Percentiles rank a stretch among this genome's conserved stretches.
These are phyloP conservation scores for Stephania cephalantha DNA, from an alignment of 164 flowering plant species.

Conservation along the genomic window DNA sequence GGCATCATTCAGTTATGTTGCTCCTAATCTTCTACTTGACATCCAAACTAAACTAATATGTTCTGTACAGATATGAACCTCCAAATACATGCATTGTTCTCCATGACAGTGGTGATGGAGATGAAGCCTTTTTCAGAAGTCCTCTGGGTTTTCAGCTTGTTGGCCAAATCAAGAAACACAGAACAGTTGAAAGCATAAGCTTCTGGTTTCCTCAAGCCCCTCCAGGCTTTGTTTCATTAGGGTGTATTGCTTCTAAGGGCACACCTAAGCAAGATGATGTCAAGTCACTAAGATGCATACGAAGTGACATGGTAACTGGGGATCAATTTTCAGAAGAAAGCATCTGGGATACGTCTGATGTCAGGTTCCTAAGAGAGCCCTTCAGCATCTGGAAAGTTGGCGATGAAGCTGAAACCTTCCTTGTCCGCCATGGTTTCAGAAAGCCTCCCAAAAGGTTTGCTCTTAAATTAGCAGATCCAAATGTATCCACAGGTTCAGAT, in stretches of 20 bases:
- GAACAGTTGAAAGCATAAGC: constrained; percentile 59
- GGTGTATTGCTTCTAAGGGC: constrained; percentile 84
- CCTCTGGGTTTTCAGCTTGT: constrained; percentile 72
- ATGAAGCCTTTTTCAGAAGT: constrained; percentile 47
- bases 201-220: constrained; percentile 97
- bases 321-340: constrained; percentile 80
- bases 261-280: constrained; percentile 63
- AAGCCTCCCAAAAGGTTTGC: constrained; percentile 93
- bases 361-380: constrained; percentile 38
- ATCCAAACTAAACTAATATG: constrained; percentile 3
- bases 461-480: constrained; percentile 61
- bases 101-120: constrained; percentile 58
- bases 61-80: constrained; percentile 69
- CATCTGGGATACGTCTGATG: constrained; percentile 83
- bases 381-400: constrained; percentile 84
- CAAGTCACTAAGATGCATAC: constrained; percentile 64
- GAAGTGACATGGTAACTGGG: constrained; percentile 81
- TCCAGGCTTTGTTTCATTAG: constrained; percentile 85
- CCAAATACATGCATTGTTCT: constrained; percentile 75
- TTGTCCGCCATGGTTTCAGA: constrained; percentile 66
- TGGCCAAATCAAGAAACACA: constrained; percentile 80
- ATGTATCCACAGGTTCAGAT: constrained; percentile 48
- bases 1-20: neutral
- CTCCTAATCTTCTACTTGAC: constrained; percentile 5
- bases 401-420: constrained; percentile 70